Evolutionary conservation across 2,329 filamentous ascomycete genomes (phyloP), one percentile per base, ranked within the genome.

Genomic region (Xylariomycetidae sp.): DNA sequence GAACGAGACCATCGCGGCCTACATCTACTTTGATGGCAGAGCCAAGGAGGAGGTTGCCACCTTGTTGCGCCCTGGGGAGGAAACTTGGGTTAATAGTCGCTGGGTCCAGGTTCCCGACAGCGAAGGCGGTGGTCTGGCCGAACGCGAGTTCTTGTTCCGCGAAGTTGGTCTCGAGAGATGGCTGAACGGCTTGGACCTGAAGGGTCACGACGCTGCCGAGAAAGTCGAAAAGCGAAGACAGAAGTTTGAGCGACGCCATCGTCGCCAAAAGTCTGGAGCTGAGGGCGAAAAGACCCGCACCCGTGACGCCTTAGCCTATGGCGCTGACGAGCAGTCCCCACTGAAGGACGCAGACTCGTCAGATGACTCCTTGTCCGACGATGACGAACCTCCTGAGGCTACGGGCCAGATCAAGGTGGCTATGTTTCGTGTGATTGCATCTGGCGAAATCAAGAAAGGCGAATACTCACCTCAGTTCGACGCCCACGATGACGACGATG

Each of bases 391-490:
- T 2, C 88, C 90, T 10, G 92, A 96, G 67, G 87, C 92, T 9
- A 85, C 92, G 5, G 92, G 92, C 8, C 92, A 98, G 64, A 98
- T 98, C 67, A 96, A 96, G 64, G 88, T 98, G 13, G 88, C 90
- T 42, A 79, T 98, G 65, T 96, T 95, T 61, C 80, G 92, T 18
- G 92, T 98, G 7, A 70, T 96, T 28, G 92, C 92, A 2, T 95
- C 88, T 6, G 92, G 92, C 10, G 92, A 96, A 59, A 94, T 98
- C 56, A 96, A 95, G 65, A 86, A 89, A 55, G 92, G 92, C 43
- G 92, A 98, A 61, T 98, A 96, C 60, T 95, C 89, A 2, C 92
- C 92, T 10, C 92, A 96, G 53, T 96, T 96, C 45, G 89, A 95
- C 57, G 90, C 90, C 3, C 87, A 96, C 50, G 92, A 96, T 52